Percentiles rank a stretch among this genome's conserved stretches.
These are phyloP conservation scores for Xylariales sp. DNA, from an alignment of 2,329 filamentous ascomycete species.

Conservation along the genomic window DNA sequence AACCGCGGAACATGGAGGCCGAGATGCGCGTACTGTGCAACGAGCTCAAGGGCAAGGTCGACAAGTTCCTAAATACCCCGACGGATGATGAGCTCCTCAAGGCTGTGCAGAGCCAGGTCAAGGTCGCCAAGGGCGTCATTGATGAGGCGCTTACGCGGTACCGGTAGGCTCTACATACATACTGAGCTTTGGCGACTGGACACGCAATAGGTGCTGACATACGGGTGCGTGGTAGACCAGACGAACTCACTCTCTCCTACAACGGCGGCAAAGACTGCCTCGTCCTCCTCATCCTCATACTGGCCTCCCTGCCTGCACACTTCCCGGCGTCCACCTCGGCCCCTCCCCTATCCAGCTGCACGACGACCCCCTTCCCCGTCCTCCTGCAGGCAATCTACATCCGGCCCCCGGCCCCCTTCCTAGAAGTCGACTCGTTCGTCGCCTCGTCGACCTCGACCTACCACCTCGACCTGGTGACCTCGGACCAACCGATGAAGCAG, in stretches of 20 bases:
- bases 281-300: conserved; percentile 81
- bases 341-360: conserved; percentile 10
- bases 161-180: conserved; percentile 53
- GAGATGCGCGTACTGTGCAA: conserved; percentile 32
- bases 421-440: conserved; percentile 83
- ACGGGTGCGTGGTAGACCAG: no score
- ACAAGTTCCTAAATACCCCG: conserved; percentile 59
- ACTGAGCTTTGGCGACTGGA: no score
- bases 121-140: conserved; percentile 67
- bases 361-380: conserved; percentile 29
- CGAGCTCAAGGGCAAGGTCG: conserved; percentile 55
- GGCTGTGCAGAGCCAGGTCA: conserved; percentile 69
- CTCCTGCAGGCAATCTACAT: conserved; percentile 82
- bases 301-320: conserved; percentile 53
- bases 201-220: no score
- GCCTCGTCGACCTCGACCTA: conserved; percentile 60
- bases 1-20: conserved; percentile 2
- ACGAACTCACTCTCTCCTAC: conserved; percentile 84
- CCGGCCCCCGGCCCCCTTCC: conserved; percentile 76
- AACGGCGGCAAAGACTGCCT: conserved; percentile 98
- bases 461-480: conserved; percentile 69
- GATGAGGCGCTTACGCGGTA: conserved; percentile 72
- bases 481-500: conserved; percentile 72
- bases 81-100: conserved; percentile 52
- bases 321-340: conserved; percentile 20